Evolutionary conservation across 345 rosid genomes (phyloP), one percentile per base, ranked within the genome.

Genomic region (Euphorbia tirucalli): DNA sequence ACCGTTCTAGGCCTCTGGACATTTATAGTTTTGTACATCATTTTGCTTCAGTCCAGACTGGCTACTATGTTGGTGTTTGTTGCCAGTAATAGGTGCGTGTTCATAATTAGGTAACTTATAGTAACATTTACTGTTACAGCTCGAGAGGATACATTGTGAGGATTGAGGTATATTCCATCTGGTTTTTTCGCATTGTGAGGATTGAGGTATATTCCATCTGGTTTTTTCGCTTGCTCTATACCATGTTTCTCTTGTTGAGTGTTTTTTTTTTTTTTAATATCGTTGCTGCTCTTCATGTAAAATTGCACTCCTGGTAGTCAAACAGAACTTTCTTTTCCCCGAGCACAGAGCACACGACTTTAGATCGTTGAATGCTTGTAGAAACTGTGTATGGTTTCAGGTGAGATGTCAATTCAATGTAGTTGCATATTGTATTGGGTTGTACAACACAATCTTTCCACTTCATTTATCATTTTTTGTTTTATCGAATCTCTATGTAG

Each of bases 51-150:
- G n/a, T 39, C 13, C 24, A 60, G 69, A 67, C 25, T 56, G 15
- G 69, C 41, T 22, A 10, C 68, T 27, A 7, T 37, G 31, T 25
- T 11, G 52, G 16, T 46, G 61, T 55, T 30, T 46, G 49, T 30
- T 25, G 28, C 32, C 18, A 52, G 61, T 19, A 41, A 19, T 63
- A n/a, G 50, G 37, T 63, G 66, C 21, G n/a, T 62, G 65, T 68
- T 32, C 43, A 31, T 59, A 66, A 46, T 35, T 46, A 43, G 66
- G 66, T 21, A 63, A 65, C 28, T 61, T 24, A 16, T 62, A 48
- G 65, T 35, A 4, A 24, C 39, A 30, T 61, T 8, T 62, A 31
- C 25, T 24, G 35, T 18, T 25, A 63, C 46, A 30, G 31, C 49
- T 48, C 46, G 30, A 41, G 46, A 31, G 58, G 21, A 61, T 44